Base-by-base conservation (phyloP, 495 filamentous ascomycete genomes). In the Neurospora terricola region DNA sequence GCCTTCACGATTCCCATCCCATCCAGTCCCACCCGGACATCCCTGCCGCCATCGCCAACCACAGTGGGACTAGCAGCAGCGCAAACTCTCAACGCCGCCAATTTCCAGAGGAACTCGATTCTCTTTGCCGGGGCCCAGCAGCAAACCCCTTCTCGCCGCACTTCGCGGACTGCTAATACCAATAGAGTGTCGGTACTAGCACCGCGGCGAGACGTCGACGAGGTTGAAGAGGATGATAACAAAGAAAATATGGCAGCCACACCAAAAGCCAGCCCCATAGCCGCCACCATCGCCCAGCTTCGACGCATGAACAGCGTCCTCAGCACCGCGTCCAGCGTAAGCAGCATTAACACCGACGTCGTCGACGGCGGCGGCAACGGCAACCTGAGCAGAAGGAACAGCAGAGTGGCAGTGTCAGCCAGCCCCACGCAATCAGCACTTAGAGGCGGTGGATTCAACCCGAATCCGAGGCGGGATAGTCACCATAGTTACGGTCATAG, bases 231-330 rank as follows among this genome's bases (percentile, higher is more conserved):
- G 0, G 71, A 72, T 2, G 36, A 59, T 4, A 21, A 76, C 39
- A 62, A 71, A 12, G 73, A 69, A 34, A 62, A 62, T 18, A 34
- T 3, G 1, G 12, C 54, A 4, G 27, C 21, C 1, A 62, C 54
- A 2, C 54, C 54, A 30, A 62, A 34, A 34, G 54, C 54, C 39
- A 71, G 21, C 36, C 36, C 54, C 16, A 38, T 42, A 27, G 71
- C 72, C 37, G 36, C 69, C 18, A 74, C 75, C 39, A 76, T 77
- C 18, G 74, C 71, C 40, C 74, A 77, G 40, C 73, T 80, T 3
- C 71, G 77, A 12, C 77, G 77, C 71, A 78, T 78, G 77, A 76
- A 80, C 74, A 74, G 70, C 43, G 70, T 69, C 8, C 36, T 79
- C 37, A 76, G 76, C 77, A 70, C 45, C 8, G 70, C 74, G 8